Evolutionary conservation across 2,329 filamentous ascomycete species (phyloP).

Genomic region (Sclerotinia spermophila): DNA sequence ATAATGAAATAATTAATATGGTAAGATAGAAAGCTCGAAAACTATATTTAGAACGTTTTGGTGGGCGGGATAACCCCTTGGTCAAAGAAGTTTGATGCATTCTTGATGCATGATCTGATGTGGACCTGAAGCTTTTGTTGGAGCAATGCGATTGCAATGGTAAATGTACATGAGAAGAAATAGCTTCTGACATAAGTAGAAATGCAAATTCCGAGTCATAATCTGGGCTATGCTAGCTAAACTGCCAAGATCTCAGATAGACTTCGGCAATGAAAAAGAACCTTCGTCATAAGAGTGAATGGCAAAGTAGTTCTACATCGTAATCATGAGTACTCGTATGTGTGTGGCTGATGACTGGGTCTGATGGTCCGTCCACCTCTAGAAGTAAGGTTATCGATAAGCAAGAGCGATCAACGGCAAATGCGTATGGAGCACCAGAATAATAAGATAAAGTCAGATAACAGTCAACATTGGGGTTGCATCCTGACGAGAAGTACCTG

Average conservation of each 20-base stretch:
- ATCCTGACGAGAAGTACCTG: background rate
- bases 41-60: conserved; percentile 28
- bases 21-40: conserved; percentile 38
- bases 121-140: background rate
- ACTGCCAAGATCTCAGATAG: background rate
- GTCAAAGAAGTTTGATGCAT: conserved; percentile 28
- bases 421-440: background rate
- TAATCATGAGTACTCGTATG: background rate
- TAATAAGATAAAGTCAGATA: too few relatives aligned
- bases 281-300: conserved; percentile 5
- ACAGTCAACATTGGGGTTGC: background rate
- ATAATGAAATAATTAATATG: conserved; percentile 32
- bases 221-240: background rate
- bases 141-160: background rate
- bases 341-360: background rate
- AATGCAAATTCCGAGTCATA: background rate
- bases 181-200: background rate
- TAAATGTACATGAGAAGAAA: background rate
- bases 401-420: background rate
- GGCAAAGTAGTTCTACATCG: background rate
- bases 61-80: conserved; percentile 22
- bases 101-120: conserved; percentile 28
- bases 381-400: background rate
- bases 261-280: background rate
- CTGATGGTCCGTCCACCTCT: background rate